Conservation (phyloP, 257 asterid genomes). For the Primulina huaijiensis region DNA sequence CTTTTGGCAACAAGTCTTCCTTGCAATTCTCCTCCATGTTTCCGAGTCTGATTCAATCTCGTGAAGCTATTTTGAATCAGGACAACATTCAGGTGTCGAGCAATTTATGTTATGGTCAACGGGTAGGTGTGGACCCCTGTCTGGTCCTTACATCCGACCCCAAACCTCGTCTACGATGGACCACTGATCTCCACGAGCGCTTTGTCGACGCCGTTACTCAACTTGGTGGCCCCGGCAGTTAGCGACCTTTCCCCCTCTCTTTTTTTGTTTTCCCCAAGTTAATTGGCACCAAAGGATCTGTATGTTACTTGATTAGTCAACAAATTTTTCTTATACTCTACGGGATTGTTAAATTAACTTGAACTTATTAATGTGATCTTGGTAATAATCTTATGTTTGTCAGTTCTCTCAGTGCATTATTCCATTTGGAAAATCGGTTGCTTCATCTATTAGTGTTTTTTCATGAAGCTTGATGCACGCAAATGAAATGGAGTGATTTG, state of each 20-base stretch:
- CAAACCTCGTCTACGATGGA: slow-evolving; percentile 86
- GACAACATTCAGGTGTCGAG: slow-evolving; percentile 29
- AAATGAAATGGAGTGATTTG: background rate
- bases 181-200: slow-evolving; percentile 79
- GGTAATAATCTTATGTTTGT: background rate
- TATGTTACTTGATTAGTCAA: background rate
- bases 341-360: too few relatives aligned
- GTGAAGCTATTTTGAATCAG: slow-evolving; percentile 33
- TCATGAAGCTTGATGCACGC: background rate
- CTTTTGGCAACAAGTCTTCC: too few relatives aligned
- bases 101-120: slow-evolving; percentile 38
- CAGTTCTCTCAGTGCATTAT: background rate
- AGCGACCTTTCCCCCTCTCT: slow-evolving; percentile 33
- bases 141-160: slow-evolving; percentile 75
- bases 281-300: background rate
- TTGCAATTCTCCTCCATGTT: slow-evolving; percentile 34
- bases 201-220: slow-evolving; percentile 82
- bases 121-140: slow-evolving; percentile 53
- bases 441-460: background rate
- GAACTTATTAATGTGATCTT: background rate
- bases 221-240: slow-evolving; percentile 78
- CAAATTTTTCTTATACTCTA: background rate
- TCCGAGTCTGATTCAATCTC: slow-evolving; percentile 59
- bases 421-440: slow-evolving; percentile 10
- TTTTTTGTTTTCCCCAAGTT: background rate